phyloP scores from a whole-genome alignment of 768 basidiomycete genomes.

The Dioszegia aurantiaca region DNA sequence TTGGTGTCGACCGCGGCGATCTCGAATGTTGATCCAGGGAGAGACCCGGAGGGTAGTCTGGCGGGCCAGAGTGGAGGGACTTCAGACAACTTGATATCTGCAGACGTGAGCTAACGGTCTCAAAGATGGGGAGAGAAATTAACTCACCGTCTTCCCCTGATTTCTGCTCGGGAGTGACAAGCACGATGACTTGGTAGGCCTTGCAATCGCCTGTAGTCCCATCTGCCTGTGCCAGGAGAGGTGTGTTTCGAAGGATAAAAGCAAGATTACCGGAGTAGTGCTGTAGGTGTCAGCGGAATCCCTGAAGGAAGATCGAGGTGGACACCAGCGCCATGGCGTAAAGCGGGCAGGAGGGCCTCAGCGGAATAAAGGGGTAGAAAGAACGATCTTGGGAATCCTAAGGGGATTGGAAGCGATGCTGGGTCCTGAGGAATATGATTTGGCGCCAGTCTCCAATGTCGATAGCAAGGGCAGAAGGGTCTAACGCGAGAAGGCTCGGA shows the following conservation, averaged over 20 bases:
- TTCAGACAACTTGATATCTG: slow-evolving; percentile 53
- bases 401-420: too few species aligned
- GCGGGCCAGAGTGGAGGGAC: slow-evolving; percentile 78
- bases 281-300: too few species aligned
- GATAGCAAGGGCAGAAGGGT: too few species aligned
- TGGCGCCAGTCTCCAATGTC: too few species aligned
- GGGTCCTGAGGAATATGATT: too few species aligned
- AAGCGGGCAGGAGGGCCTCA: too few species aligned
- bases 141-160: slow-evolving; percentile 59
- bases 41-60: slow-evolving; percentile 55
- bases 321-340: too few species aligned
- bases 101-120: slow-evolving; percentile 5
- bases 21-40: slow-evolving; percentile 65
- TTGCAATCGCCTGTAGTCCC: slow-evolving; percentile 38
- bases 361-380: too few species aligned
- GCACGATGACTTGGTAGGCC: slow-evolving; percentile 67
- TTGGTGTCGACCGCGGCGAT: slow-evolving; percentile 64
- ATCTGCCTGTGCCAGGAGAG: slow-evolving; percentile 26
- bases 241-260: slow-evolving; percentile 62
- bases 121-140: neutral
- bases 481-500: too few species aligned
- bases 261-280: slow-evolving; percentile 71
- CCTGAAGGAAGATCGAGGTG: too few species aligned
- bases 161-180: slow-evolving; percentile 67
- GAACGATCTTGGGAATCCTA: too few species aligned